Percentiles rank a stretch among this genome's conserved stretches.
phyloP scores from a whole-genome alignment of 2,329 filamentous ascomycete genomes.

The Colletotrichum gloeosporioides region DNA sequence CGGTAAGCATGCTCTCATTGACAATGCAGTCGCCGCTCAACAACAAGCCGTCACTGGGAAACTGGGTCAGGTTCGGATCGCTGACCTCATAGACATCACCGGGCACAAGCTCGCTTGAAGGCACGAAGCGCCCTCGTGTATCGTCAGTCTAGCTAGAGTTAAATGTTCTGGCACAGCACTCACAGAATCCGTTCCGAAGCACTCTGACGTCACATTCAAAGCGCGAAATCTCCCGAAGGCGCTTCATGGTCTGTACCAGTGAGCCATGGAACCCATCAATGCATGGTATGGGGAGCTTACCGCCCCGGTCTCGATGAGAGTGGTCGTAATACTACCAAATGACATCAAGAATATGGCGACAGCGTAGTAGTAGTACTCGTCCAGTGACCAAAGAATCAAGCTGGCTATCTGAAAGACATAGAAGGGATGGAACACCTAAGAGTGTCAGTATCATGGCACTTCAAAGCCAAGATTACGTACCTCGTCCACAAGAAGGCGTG shows the following conservation, averaged over 20 bases:
- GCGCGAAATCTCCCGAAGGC: slow-evolving; percentile 86
- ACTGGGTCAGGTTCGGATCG: slow-evolving; percentile 85
- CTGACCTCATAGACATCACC: slow-evolving; percentile 97
- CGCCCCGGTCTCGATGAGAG: slow-evolving; percentile 86
- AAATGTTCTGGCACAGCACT: slow-evolving; percentile 30
- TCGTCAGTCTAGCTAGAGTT: not conserved
- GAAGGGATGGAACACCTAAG: slow-evolving; percentile 91
- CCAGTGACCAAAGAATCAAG: slow-evolving; percentile 90
- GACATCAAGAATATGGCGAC: slow-evolving; percentile 95
- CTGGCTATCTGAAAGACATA: slow-evolving; percentile 98
- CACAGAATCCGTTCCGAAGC: slow-evolving; percentile 91
- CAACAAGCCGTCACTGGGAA: slow-evolving; percentile 91
- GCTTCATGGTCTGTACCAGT: slow-evolving; percentile 75
- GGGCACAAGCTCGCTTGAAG: slow-evolving; percentile 87
- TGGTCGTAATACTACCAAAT: slow-evolving; percentile 86
- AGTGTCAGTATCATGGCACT: slow-evolving; percentile 24
- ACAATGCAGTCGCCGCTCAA: slow-evolving; percentile 96
- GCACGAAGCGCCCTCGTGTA: slow-evolving; percentile 72
- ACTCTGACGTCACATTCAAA: slow-evolving; percentile 97
- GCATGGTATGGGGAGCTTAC: slow-evolving; percentile 47
- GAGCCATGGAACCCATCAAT: not conserved
- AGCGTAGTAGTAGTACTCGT: slow-evolving; percentile 98
- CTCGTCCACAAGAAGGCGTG: slow-evolving; percentile 88
- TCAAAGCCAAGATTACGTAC: slow-evolving; percentile 42
- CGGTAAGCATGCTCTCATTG: slow-evolving; percentile 98